A percentile compares a stretch with the other conserved stretches of the same genome.
phyloP scores from a whole-genome alignment of 2,329 filamentous ascomycete genomes.

The Colletotrichum sp. region DNA sequence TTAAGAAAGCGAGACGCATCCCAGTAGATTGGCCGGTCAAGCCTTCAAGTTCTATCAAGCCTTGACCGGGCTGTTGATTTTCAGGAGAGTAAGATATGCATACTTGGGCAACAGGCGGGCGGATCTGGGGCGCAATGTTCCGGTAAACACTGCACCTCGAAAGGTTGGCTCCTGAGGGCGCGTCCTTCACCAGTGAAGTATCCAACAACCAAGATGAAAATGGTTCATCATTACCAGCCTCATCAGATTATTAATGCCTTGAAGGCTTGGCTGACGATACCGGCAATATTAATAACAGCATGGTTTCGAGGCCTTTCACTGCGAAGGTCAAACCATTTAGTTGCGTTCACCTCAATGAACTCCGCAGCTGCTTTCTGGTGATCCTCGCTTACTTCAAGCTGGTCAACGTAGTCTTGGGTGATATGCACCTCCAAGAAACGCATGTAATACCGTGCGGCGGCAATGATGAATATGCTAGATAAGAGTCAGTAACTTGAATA shows the following conservation, averaged over 20 bases:
- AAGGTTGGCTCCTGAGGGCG: no score
- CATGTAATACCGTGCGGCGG: not conserved
- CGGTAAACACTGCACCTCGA: no score
- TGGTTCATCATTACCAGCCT: not conserved
- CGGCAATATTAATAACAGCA: not conserved
- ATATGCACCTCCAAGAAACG: not conserved
- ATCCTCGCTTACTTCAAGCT: not conserved
- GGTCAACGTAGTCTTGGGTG: not conserved
- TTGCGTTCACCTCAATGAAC: not conserved
- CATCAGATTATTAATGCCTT: not conserved
- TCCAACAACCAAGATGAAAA: not conserved
- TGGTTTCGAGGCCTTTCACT: not conserved
- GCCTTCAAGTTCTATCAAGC: no score
- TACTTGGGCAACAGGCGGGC: no score
- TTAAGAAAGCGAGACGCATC: no score
- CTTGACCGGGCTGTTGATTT: no score
- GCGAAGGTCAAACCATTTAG: not conserved
- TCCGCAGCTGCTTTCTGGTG: not conserved
- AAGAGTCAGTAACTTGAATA: not conserved
- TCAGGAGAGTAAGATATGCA: no score
- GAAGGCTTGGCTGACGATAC: not conserved
- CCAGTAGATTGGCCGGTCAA: no score
- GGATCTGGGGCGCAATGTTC: no score
- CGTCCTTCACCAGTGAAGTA: not conserved
- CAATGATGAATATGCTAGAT: not conserved